These are phyloP conservation scores for Alternaria tenuissima DNA, from an alignment of 2,329 filamentous ascomycete genomes.

Conservation along the genomic window DNA sequence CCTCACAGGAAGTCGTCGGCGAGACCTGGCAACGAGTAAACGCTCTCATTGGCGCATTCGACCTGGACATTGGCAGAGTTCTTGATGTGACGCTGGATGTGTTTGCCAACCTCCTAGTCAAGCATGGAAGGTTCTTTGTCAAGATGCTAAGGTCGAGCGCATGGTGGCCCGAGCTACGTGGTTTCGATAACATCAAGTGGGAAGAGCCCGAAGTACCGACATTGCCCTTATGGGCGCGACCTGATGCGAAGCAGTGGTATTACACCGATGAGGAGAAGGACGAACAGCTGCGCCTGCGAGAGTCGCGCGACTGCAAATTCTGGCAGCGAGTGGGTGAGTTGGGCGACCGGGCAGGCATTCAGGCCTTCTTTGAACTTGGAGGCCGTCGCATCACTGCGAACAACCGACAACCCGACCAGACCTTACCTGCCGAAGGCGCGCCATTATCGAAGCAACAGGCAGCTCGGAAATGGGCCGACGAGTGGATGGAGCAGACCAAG, in stretches of 20 bases:
- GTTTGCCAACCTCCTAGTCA: conserved; percentile 90
- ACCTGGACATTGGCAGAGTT: conserved; percentile 93
- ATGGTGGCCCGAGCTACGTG: conserved; percentile 86
- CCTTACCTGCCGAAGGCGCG: conserved; percentile 26
- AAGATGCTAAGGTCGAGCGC: conserved; percentile 91
- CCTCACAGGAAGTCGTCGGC: conserved; percentile 78
- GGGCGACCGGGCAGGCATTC: conserved; percentile 64
- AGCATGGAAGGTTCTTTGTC: conserved; percentile 92
- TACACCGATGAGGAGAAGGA: conserved; percentile 74
- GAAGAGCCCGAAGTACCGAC: conserved; percentile 65
- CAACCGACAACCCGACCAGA: conserved; percentile 43
- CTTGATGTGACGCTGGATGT: conserved; percentile 95
- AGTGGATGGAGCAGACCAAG: conserved; percentile 83
- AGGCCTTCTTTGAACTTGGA: conserved; percentile 90
- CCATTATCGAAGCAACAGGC: conserved; percentile 54
- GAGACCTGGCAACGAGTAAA: conserved; percentile 92
- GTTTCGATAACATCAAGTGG: conserved; percentile 59
- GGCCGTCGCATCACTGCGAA: conserved; percentile 67
- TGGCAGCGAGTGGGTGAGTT: conserved; percentile 81
- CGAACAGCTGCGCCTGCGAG: conserved; percentile 64
- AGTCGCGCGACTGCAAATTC: conserved; percentile 75
- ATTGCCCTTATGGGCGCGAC: conserved; percentile 86
- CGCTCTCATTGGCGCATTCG: conserved; percentile 94
- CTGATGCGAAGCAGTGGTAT: conserved; percentile 70
- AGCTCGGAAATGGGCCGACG: conserved; percentile 48